Conservation (phyloP, 2,329 filamentous ascomycete species). For the Cercospora sp. region DNA sequence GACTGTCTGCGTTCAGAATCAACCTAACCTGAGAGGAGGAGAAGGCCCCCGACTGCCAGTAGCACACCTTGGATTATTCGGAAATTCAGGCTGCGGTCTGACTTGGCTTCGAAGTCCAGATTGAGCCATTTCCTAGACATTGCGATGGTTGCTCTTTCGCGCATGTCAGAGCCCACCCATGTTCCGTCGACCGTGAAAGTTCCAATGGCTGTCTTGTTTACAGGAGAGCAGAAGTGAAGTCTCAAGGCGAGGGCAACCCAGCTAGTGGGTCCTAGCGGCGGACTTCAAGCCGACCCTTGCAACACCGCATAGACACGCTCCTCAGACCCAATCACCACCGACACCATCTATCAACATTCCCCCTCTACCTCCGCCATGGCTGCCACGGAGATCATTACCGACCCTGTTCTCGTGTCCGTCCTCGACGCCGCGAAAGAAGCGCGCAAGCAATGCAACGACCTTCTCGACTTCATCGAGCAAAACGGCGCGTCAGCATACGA, state of each 20-base stretch:
- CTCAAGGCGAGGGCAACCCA: not conserved
- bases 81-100: not conserved
- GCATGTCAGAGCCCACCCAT: no score
- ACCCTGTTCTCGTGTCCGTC: conserved; percentile 65
- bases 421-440: conserved; percentile 72
- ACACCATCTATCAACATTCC: not conserved
- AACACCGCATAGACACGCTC: not conserved
- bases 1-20: no score
- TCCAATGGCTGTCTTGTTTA: not conserved
- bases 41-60: no score
- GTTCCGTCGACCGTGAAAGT: not conserved
- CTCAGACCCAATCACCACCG: not conserved
- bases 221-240: not conserved
- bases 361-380: not conserved
- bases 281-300: not conserved
- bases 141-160: no score
- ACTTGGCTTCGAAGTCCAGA: not conserved
- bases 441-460: conserved; percentile 66
- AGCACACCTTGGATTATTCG: no score
- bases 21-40: no score
- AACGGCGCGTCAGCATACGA: conserved; percentile 46
- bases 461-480: conserved; percentile 56
- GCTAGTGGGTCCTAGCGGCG: not conserved
- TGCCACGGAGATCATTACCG: conserved; percentile 52
- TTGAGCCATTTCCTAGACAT: not conserved